phyloP scores from a whole-genome alignment of 225 moss, liverwort and hornwort genomes.

The Climacium dendroides region DNA sequence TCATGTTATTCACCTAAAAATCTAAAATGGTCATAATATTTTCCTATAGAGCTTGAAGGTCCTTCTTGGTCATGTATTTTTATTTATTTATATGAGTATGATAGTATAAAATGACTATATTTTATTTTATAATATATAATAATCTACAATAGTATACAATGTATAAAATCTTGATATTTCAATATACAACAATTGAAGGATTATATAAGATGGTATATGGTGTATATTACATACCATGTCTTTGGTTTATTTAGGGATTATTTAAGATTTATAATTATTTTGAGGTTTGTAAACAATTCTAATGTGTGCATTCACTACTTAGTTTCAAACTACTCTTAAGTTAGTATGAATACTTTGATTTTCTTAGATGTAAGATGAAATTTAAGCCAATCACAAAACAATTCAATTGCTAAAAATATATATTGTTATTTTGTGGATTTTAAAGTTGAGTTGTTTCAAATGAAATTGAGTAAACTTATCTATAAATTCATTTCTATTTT shows the following conservation, averaged over 20 bases:
- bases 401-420: background rate
- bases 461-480: background rate
- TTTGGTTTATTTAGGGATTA: background rate
- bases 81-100: background rate
- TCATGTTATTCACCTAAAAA: background rate
- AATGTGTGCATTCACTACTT: background rate
- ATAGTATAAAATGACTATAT: background rate
- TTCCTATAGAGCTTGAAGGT: background rate
- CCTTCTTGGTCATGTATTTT: background rate
- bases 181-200: background rate
- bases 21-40: background rate
- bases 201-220: accelerated
- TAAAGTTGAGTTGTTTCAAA: background rate
- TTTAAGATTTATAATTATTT: background rate
- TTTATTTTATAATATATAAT: background rate
- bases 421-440: background rate
- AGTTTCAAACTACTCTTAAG: background rate
- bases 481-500: accelerated
- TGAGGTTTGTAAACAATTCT: background rate
- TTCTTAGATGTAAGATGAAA: background rate
- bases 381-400: background rate
- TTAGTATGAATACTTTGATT: background rate
- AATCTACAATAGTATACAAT: background rate
- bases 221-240: background rate
- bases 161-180: background rate